Base-by-base conservation (phyloP, 2,329 filamentous ascomycete species). In the Pyricularia grisea region DNA sequence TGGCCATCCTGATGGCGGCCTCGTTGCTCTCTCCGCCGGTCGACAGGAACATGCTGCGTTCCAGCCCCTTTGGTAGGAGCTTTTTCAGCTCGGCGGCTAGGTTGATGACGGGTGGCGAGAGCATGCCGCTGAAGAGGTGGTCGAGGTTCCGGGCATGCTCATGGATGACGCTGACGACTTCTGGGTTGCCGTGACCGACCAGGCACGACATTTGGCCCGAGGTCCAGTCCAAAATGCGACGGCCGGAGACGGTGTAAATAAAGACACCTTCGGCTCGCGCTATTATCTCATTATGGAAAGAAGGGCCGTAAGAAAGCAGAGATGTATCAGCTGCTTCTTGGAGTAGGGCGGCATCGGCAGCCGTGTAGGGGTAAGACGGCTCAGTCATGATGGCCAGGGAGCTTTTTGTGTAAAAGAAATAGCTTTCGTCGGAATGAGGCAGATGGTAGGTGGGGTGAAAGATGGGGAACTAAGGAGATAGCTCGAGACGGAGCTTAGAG, bases 1-100 rank as follows among this genome's bases (percentile, higher is more conserved):
- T 90, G 3, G 88, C 88, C 73, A 90, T 81, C 69, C 87, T 85
- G 71, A 90, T 88, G 0, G 87, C 87, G 4, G 86, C 87, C 72
- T 90, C 88, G 66, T 79, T 84, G 1, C 78, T 80, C 74, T 88
- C 85, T 0, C 79, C 82, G 2, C 86, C 86, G 0, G 86, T 88
- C 71, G 79, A 85, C 4, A 88, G 77, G 71, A 88, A 87, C 73
- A 87, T 83, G 0, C 85, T 82, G 71, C 85, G 85, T 55, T 83
- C 80, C 0, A 88, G 77, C 0, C 78, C 79, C 0, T 74, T 72
- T 0, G 85, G 85, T 2, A 87, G 79, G 0, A 84, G 71, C 0
- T 75, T 73, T 0, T 79, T 81, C 2, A 88, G 77, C 1, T 82
- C 79, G 72, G 84, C 80, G 0, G 82, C 86, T 0, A 88, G 80